Evolutionary conservation across 176 grass and related monocot genomes (phyloP), one percentile per base, ranked within the genome.

Genomic region (Triticum urartu): DNA sequence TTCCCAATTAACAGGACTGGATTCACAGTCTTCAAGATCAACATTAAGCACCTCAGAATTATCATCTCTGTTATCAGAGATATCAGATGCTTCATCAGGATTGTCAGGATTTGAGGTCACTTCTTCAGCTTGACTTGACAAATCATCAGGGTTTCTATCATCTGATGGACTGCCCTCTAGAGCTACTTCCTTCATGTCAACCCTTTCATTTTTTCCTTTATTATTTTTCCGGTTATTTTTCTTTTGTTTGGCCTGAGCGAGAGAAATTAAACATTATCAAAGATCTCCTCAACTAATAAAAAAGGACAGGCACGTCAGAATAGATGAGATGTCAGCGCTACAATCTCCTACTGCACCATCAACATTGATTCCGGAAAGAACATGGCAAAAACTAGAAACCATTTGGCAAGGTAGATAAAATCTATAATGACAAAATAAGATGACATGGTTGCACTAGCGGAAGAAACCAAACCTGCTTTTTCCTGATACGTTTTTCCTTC

Each of bases 401-500:
- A 52, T 64, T 75, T 62, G 74, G 17, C 7, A 75, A 2, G 10
- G 45, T 7, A 21, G n/a, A 64, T 5, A 67, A 71, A 73, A 36
- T 30, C 1, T 22, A 64, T 45, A 11, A 13, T 69, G 40, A 35
- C 13, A 14, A 10, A 47, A 70, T 28, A 78, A 12, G 9, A 68
- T 66, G 50, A 9, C 39, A 89, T 73, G 59, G 24, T 83, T 77
- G 48, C 68, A 62, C 48, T 28, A 79, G 60, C 14, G 3, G 60
- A 82, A 75, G 40, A 33, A 62, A 70, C 17, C 25, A 48, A 75
- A 99, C 97, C 92, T 94, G 93, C 61, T 99, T 99, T 92, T 96
- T 99, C 87, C 92, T 96, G 86, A 94, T 81, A 72, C 94, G 92
- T 28, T 92, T 95, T 80, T 99, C 94, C 85, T 94, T 95, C 86